phyloP scores from a whole-genome alignment of 805 yeast genomes.

The Myxozyma udenii region DNA sequence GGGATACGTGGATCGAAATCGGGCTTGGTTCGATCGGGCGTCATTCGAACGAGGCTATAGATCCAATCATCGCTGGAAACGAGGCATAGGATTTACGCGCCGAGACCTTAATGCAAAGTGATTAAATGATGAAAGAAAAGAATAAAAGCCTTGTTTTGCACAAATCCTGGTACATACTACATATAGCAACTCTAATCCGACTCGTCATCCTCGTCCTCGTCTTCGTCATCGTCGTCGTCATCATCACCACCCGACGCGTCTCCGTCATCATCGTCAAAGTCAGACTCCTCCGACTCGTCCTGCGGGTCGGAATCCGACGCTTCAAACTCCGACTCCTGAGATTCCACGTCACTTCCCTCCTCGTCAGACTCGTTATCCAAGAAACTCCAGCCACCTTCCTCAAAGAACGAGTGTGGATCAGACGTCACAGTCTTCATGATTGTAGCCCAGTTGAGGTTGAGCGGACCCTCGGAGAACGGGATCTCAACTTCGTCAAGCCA shows the following conservation, averaged over 20 bases:
- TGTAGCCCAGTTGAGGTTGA: constrained; percentile 91
- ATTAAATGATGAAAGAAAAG: no score
- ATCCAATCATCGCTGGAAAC: no score
- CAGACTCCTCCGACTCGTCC: constrained; percentile 24
- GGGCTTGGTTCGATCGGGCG: neutral
- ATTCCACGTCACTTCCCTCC: constrained; percentile 63
- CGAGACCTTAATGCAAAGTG: no score
- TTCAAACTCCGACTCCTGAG: constrained; percentile 63
- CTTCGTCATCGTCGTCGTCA: constrained; percentile 30
- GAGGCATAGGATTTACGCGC: no score
- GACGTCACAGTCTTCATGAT: constrained; percentile 91
- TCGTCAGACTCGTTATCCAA: constrained; percentile 83
- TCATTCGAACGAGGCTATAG: neutral
- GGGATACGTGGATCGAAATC: neutral
- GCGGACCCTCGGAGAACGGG: constrained; percentile 90
- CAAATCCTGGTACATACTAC: neutral
- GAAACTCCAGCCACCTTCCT: constrained; percentile 95
- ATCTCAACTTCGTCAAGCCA: constrained; percentile 98
- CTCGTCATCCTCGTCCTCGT: constrained; percentile 15
- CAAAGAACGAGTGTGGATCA: constrained; percentile 91
- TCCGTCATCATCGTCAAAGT: constrained; percentile 19
- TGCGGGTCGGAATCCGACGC: constrained; percentile 36
- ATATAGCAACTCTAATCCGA: neutral
- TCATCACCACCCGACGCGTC: constrained; percentile 9
- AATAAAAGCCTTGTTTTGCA: neutral